Percentiles rank a stretch among this genome's conserved stretches.
These are phyloP conservation scores for Pisolithus tinctorius DNA, from an alignment of 768 basidiomycete species.

Conservation along the genomic window DNA sequence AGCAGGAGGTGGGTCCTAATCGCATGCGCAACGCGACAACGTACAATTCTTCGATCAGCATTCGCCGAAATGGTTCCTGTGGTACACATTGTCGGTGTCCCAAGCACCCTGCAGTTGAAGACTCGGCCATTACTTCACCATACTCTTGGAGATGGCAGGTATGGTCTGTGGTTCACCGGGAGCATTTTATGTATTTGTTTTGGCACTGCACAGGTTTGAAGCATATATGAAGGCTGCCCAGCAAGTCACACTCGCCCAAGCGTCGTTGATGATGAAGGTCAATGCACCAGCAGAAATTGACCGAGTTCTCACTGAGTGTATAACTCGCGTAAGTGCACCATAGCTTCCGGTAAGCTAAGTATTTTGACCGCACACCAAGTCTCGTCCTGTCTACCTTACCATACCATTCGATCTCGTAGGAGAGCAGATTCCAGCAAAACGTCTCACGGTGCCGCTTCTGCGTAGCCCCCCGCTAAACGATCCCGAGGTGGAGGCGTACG, in stretches of 20 bases:
- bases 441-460: constrained; percentile 54
- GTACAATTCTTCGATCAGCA: constrained; percentile 31
- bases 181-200: not conserved
- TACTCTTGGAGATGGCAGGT: constrained; percentile 81
- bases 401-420: constrained; percentile 81
- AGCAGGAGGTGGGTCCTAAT: constrained; percentile 49
- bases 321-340: constrained; percentile 36
- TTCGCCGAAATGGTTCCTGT: constrained; percentile 88
- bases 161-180: not conserved
- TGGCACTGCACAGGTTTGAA: constrained; percentile 48
- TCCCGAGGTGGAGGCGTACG: constrained; percentile 53
- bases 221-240: constrained; percentile 72
- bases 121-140: constrained; percentile 76
- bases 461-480: constrained; percentile 47
- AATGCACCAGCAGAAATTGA: constrained; percentile 71
- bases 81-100: constrained; percentile 81
- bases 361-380: constrained; percentile 31
- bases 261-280: constrained; percentile 44
- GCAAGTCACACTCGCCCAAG: constrained; percentile 69
- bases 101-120: constrained; percentile 68
- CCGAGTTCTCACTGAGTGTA: constrained; percentile 63
- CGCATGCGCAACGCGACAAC: not conserved
- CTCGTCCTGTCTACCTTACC: constrained; percentile 81
- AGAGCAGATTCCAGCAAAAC: constrained; percentile 56
- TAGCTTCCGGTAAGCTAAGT: not conserved